Evolutionary conservation across 1,139 yeast genomes (phyloP), one percentile per base, ranked within the genome.

Genomic region (Suhomyces atakaporum): DNA sequence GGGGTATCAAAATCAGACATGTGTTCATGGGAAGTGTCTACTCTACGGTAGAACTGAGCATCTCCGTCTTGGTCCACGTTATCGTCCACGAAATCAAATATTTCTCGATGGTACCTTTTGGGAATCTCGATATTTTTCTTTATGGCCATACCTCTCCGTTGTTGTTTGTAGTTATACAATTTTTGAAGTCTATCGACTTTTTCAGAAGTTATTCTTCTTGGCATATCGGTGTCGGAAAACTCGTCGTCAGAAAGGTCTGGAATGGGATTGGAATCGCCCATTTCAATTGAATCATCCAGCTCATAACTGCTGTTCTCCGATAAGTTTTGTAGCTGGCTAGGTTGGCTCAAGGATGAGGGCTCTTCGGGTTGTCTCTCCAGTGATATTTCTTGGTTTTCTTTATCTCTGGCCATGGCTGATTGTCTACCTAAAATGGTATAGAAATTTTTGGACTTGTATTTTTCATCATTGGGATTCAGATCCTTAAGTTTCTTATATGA

Each of bases 401-500:
- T 33, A 21, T 44, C 50, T 27, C 45, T 42, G 21, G 38, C 39
- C 8, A 36, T 31, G 23, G 40, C 42, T n/a, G 49, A 40, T 29
- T 51, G 51, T 42, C 54, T 58, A 2, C 74, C 73, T 27, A 69
- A 44, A 23, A 64, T 63, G 0, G 61, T 50, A 43, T 67, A 70
- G 43, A 72, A 71, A 43, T 58, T 69, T 40, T 65, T 66, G 7
- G 69, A 53, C 35, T 56, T 59, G 43, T 60, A 72, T 31, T 67
- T 60, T 16, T 69, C 74, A 36, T 71, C 76, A 10, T 54, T 51
- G 2, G 75, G 75, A 35, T 66, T 61, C 21, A 53, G 42, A 24
- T 49, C 45, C 43, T 68, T 69, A 31, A 60, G 49, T 31, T 49
- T 53, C 25, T 62, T 37, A 42, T 72, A 72, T 27, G 62, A 53